A percentile compares a stretch with the other conserved stretches of the same genome.
Conservation (phyloP, 2,329 filamentous ascomycete species). For the Helicocarpus griseus region DNA sequence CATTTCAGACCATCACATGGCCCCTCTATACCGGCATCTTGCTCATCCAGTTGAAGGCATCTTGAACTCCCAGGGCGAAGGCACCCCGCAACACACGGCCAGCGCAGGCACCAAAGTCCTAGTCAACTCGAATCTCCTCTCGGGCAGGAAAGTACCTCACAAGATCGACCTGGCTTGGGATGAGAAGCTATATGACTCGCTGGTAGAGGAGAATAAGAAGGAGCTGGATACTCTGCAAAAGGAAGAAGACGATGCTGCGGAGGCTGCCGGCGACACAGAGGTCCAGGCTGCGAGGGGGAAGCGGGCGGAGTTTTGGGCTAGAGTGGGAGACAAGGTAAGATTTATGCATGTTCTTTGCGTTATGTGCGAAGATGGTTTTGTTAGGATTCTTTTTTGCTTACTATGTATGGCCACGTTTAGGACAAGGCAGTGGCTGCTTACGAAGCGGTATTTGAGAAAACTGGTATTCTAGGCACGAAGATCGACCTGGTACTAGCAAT, state of each 20-base stretch:
- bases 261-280: slow-evolving; percentile 94
- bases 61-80: slow-evolving; percentile 56
- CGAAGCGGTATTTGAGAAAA: slow-evolving; percentile 92
- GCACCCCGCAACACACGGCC: slow-evolving; percentile 35
- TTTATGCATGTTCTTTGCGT: slow-evolving; percentile 14
- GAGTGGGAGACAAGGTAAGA: slow-evolving; percentile 85
- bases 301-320: slow-evolving; percentile 90
- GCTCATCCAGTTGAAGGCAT: slow-evolving; percentile 63
- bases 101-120: slow-evolving; percentile 37
- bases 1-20: slow-evolving; percentile 57
- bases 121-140: slow-evolving; percentile 64
- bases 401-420: slow-evolving; percentile 36
- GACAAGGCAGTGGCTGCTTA: slow-evolving; percentile 90
- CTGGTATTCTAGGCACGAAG: slow-evolving; percentile 90
- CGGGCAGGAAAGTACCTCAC: slow-evolving; percentile 55
- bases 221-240: slow-evolving; percentile 70
- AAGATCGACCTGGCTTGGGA: slow-evolving; percentile 77
- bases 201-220: slow-evolving; percentile 67
- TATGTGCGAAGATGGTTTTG: too few relatives aligned
- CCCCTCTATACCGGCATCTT: slow-evolving; percentile 55
- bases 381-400: slow-evolving; percentile 8
- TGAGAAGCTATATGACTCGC: slow-evolving; percentile 69
- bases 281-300: slow-evolving; percentile 87
- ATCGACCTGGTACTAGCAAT: slow-evolving; percentile 95
- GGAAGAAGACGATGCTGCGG: slow-evolving; percentile 85